Evolutionary conservation across 805 yeast genomes (phyloP), one percentile per base, ranked within the genome.

Genomic region (Candida verbasci): DNA sequence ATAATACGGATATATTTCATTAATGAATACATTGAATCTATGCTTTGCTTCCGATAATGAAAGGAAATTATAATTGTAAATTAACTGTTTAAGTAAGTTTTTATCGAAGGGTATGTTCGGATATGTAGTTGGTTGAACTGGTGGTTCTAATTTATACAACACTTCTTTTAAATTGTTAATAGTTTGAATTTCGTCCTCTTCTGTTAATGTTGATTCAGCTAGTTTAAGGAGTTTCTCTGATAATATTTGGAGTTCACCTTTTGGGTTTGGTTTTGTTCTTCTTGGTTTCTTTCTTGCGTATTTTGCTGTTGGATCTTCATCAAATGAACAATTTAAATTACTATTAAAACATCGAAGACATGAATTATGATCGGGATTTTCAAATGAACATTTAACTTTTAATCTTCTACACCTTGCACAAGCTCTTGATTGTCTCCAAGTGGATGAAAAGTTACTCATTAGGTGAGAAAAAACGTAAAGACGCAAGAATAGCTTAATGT

Each of bases 341-440:
- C 70, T 59, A 17, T 62, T 54, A 39, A 54, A 62, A 47, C 80
- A 75, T 35, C 78, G 45, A 25, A 60, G 59, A 50, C 80, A 75
- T 12, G 72, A 49, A 22, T 51, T 53, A 43, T 54, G 62, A 12
- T 52, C 43, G 2, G 77, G 78, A 42, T 70, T 70, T 22, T 70
- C 71, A 47, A 65, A 75, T 3, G 67, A 64, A 52, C 80, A 75
- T 45, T 72, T 60, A 70, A 71, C 70, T 46, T 74, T 74, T 15
- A 74, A 55, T 20, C 79, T 48, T 40, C 72, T 74, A 43, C 80
- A 75, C 40, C 80, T 52, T 3, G 79, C 79, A 55, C 80, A 75
- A 1, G 80, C 78, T 34, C 74, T 55, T 21, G 62, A 44, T 38
- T 70, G 66, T 38, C 77, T 51, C 64, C 76, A 74, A 35, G 62